Percentiles rank a stretch among this genome's conserved stretches.
phyloP scores from a whole-genome alignment of 495 filamentous ascomycete species.

The Penicillium bovifimosum region DNA sequence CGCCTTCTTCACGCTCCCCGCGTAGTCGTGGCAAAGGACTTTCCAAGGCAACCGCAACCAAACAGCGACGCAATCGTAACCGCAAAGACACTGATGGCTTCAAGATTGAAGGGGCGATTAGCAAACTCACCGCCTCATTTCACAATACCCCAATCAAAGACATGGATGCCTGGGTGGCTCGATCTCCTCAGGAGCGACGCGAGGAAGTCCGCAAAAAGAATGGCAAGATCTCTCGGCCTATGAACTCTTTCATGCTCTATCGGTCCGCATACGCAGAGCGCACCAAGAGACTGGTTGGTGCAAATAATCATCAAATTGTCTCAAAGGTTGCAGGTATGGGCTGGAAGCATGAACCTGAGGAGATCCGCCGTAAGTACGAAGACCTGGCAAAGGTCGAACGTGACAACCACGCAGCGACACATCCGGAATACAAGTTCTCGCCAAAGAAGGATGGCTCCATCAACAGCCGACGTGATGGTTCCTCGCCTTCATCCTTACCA shows the following conservation, averaged over 20 bases:
- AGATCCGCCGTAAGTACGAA: constrained; percentile 74
- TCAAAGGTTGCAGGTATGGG: constrained; percentile 77
- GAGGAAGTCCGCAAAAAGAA: constrained; percentile 63
- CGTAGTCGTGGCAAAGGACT: constrained; percentile 1
- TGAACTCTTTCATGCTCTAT: constrained; percentile 99
- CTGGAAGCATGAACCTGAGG: constrained; percentile 74
- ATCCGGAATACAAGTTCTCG: constrained; percentile 93
- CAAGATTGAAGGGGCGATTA: constrained; percentile 54
- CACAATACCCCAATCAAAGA: constrained; percentile 59
- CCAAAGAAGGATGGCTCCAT: constrained; percentile 64
- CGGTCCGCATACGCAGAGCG: constrained; percentile 87
- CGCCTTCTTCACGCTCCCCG: constrained; percentile 5
- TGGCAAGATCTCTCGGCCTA: constrained; percentile 82
- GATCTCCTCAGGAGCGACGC: constrained; percentile 58
- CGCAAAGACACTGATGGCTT: not conserved
- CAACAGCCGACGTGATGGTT: constrained; percentile 28
- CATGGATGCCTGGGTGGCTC: constrained; percentile 77
- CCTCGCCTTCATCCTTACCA: not conserved
- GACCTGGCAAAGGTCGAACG: constrained; percentile 75
- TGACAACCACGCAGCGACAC: constrained; percentile 75
- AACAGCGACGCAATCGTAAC: not conserved
- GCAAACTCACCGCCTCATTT: constrained; percentile 65
- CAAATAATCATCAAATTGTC: constrained; percentile 94
- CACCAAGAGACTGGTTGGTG: constrained; percentile 72
- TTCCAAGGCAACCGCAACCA: constrained; percentile 2